phyloP scores from a whole-genome alignment of 768 basidiomycete genomes.

The Pleurotus djamor region DNA sequence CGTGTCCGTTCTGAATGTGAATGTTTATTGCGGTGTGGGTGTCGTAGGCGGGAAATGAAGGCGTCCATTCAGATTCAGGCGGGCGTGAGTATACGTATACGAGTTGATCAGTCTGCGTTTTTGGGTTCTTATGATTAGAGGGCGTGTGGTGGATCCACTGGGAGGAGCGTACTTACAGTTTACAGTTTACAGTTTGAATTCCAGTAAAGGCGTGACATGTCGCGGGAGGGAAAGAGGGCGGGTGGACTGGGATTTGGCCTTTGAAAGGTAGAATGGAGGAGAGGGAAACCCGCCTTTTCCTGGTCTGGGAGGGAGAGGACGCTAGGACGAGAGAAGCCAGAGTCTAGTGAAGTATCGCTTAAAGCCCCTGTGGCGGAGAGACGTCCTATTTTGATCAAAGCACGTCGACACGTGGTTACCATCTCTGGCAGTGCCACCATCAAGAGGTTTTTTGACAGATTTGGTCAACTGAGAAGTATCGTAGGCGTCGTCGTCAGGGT shows the following conservation, averaged over 20 bases:
- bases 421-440: not conserved
- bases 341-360: not conserved
- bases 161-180: too few relatives aligned
- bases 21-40: not conserved
- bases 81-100: too few relatives aligned
- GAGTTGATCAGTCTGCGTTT: not conserved
- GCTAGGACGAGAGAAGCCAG: not conserved
- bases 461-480: too few relatives aligned
- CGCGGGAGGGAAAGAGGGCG: too few relatives aligned
- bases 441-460: not conserved
- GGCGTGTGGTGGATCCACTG: too few relatives aligned
- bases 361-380: not conserved
- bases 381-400: not conserved
- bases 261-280: too few relatives aligned
- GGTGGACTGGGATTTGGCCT: too few relatives aligned
- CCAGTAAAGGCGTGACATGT: too few relatives aligned
- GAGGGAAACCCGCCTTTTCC: not conserved
- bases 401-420: not conserved
- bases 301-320: not conserved
- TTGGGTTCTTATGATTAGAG: not conserved
- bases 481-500: too few relatives aligned
- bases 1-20: not conserved
- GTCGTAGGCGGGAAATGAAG: conserved; percentile 4
- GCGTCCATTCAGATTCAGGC: not conserved
- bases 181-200: too few relatives aligned